These are phyloP conservation scores for Coprinopsis marcescibilis DNA, from an alignment of 768 basidiomycete species.

Conservation along the genomic window DNA sequence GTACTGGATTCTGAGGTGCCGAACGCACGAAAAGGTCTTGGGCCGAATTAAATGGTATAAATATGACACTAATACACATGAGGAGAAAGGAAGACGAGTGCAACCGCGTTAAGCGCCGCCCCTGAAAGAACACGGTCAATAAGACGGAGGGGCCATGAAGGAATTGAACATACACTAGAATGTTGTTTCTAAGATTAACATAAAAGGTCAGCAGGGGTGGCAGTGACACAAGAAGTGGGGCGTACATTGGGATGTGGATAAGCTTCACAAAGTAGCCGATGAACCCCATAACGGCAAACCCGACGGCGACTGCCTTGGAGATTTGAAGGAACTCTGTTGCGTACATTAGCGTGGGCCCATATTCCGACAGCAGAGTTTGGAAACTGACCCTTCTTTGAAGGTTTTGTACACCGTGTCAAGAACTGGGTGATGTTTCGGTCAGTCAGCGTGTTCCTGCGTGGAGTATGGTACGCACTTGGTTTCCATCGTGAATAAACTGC, in stretches of 20 bases:
- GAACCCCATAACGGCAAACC: slow-evolving; percentile 99
- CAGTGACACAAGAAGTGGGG: slow-evolving; percentile 15
- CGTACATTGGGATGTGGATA: slow-evolving; percentile 97
- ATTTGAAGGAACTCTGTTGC: slow-evolving; percentile 86
- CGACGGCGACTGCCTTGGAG: slow-evolving; percentile 93
- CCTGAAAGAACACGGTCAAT: slow-evolving; percentile 33
- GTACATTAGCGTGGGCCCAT: not conserved
- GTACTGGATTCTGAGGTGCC: not conserved
- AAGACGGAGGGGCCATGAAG: not conserved
- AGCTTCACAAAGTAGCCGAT: slow-evolving; percentile 99
- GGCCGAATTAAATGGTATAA: slow-evolving; percentile 10
- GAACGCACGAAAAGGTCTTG: not conserved
- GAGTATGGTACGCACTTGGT: slow-evolving; percentile 55
- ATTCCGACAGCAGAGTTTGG: not conserved
- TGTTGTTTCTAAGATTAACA: slow-evolving; percentile 72
- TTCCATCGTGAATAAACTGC: slow-evolving; percentile 89
- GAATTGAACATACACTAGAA: slow-evolving; percentile 77
- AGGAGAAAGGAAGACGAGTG: slow-evolving; percentile 16
- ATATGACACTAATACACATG: slow-evolving; percentile 19
- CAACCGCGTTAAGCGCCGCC: slow-evolving; percentile 72
- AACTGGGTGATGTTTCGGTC: slow-evolving; percentile 53
- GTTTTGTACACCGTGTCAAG: slow-evolving; percentile 95
- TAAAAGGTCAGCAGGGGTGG: slow-evolving; percentile 7
- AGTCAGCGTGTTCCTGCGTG: not conserved
- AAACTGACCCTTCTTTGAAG: slow-evolving; percentile 80